Percentiles rank a stretch among this genome's conserved stretches.
phyloP scores from a whole-genome alignment of 768 basidiomycete genomes.

The Tylopilus cervinicoccineus region DNA sequence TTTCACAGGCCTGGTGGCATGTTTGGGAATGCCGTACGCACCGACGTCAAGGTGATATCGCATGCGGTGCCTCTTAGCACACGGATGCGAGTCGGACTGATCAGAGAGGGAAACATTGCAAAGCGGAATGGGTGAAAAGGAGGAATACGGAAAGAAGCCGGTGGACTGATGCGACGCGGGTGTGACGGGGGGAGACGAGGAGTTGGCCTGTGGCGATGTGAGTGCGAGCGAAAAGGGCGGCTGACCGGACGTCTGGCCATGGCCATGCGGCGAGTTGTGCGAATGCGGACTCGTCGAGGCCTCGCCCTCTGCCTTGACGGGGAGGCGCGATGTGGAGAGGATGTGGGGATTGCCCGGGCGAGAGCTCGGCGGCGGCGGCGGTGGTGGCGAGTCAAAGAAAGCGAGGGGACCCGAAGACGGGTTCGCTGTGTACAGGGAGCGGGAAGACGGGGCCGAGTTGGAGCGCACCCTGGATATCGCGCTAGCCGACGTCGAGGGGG shows the following conservation, averaged over 20 bases:
- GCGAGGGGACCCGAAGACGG: slow-evolving; percentile 29
- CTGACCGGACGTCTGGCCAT: slow-evolving; percentile 30
- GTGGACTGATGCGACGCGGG: slow-evolving; percentile 30
- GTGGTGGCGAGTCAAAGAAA: slow-evolving; percentile 39
- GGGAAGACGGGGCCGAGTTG: slow-evolving; percentile 37
- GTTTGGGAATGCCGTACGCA: slow-evolving; percentile 84
- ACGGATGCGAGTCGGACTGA: slow-evolving; percentile 27
- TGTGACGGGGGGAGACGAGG: slow-evolving; percentile 26
- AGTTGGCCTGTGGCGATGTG: slow-evolving; percentile 38
- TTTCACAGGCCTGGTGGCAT: slow-evolving; percentile 22
- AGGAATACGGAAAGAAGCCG: slow-evolving; percentile 35
- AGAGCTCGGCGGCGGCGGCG: slow-evolving; percentile 38
- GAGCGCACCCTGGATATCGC: slow-evolving; percentile 41
- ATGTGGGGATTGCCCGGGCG: slow-evolving; percentile 38
- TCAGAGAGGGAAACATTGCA: slow-evolving; percentile 25
- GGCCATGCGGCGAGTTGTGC: slow-evolving; percentile 34
- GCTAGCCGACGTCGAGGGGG: slow-evolving; percentile 27
- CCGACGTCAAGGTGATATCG: slow-evolving; percentile 65
- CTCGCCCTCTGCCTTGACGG: slow-evolving; percentile 45
- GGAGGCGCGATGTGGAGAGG: slow-evolving; percentile 40
- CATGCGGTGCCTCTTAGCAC: slow-evolving; percentile 29
- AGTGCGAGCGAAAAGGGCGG: slow-evolving; percentile 42
- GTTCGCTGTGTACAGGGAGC: slow-evolving; percentile 41
- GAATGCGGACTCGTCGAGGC: slow-evolving; percentile 29
- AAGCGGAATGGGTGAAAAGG: slow-evolving; percentile 30